A percentile compares a stretch with the other conserved stretches of the same genome.
phyloP scores from a whole-genome alignment of 2,329 filamentous ascomycete genomes.

The Pseudogymnoascus verrucosus region DNA sequence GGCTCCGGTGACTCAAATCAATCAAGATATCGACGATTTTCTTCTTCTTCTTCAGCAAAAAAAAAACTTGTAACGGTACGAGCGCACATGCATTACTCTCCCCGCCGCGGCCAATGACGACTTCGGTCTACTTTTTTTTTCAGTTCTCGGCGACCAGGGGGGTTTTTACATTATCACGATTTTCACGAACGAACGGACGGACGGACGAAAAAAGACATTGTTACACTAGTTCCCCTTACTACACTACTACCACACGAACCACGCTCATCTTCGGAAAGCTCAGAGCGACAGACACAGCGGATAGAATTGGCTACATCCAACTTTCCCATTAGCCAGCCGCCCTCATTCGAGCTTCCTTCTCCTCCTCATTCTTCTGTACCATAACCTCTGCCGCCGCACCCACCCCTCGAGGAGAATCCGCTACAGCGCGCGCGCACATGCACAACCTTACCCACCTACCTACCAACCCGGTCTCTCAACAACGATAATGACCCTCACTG shows the following conservation, averaged over 20 bases:
- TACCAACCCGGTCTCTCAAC: background rate
- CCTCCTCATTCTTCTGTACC: constrained; percentile 6
- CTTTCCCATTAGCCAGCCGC: background rate
- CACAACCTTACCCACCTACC: background rate
- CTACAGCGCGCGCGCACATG: background rate
- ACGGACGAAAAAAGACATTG: constrained; percentile 3
- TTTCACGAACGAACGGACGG: constrained; percentile 4
- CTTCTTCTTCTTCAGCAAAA: background rate
- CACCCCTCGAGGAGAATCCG: background rate
- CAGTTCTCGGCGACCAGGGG: background rate
- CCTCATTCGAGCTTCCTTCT: background rate
- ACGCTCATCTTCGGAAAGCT: background rate
- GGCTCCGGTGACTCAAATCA: background rate
- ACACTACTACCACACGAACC: background rate
- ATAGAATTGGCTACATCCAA: background rate
- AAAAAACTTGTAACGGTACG: constrained; percentile 8
- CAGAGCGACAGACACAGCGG: background rate
- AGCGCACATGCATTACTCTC: constrained; percentile 1
- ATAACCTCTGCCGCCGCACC: background rate
- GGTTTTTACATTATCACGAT: constrained; percentile 7
- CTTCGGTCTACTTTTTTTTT: background rate
- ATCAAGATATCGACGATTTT: constrained; percentile 5
- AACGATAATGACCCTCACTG: background rate
- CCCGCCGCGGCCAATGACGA: background rate
- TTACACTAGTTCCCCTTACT: constrained; percentile 5